Evolutionary conservation across 2,329 filamentous ascomycete genomes (phyloP), one percentile per base, ranked within the genome.

Genomic region (Cytospora schulzeri): DNA sequence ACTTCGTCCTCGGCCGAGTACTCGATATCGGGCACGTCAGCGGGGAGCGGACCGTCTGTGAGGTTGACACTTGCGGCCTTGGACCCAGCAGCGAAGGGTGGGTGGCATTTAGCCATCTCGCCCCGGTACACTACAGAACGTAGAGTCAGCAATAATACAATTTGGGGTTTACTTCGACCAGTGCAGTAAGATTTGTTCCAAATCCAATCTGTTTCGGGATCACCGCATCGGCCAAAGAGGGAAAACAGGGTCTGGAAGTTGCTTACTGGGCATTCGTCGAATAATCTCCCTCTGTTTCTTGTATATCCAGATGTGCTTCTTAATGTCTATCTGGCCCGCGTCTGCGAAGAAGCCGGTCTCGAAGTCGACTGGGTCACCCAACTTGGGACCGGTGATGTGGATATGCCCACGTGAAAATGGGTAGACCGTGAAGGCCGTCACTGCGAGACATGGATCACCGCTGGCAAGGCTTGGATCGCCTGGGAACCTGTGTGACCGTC

Each of bases 301-400:
- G 65, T 80, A 83, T 0, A 82, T 69, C 2, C 82, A 69, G 4
- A 86, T 71, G 51, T 86, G 78, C 66, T 85, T 85, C 82, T 70
- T 83, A 78, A 68, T 82, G 69, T 86, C 80, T 31, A 80, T 72
- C 28, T 78, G 73, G 60, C 77, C 61, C 31, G 75, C 69, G 66
- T 85, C 77, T 22, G 73, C 77, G 48, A 87, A 76, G 72, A 79
- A 85, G 24, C 83, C 84, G 0, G 80, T 76, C 61, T 84, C 79
- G 60, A 87, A 85, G 56, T 83, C 79, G 15, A 79, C 75, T 3
- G 74, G 71, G 29, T 79, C 76, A 14, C 75, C 69, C 3, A 77
- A 68, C 2, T 73, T 69, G 15, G 71, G 69, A 1, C 75, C 74
- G 4, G 73, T 77, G 69, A 87, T 85, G 71, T 87, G 86, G 66